Conservation (phyloP, 768 basidiomycete species). For the Trametes cingulata region DNA sequence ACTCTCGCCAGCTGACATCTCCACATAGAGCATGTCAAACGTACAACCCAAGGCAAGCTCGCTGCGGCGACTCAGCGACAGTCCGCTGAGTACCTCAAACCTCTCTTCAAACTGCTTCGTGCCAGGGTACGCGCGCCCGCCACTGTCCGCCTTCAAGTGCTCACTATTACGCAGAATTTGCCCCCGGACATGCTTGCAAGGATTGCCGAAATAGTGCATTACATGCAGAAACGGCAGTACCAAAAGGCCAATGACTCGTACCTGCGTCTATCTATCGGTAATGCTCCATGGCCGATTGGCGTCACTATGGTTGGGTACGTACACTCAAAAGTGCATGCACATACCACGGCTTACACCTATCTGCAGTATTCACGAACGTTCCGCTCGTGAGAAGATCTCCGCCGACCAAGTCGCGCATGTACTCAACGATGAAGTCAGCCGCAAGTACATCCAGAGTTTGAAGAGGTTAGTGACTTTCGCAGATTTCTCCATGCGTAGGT, state of each 20-base stretch:
- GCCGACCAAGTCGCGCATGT: slow-evolving; percentile 98
- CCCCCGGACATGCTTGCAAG: slow-evolving; percentile 82
- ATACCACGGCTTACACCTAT: neutral
- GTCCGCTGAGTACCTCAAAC: slow-evolving; percentile 95
- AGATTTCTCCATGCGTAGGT: neutral
- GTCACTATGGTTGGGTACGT: slow-evolving; percentile 98
- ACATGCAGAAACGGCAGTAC: slow-evolving; percentile 96
- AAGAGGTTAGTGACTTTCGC: slow-evolving; percentile 63
- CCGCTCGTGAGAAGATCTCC: slow-evolving; percentile 96
- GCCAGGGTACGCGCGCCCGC: slow-evolving; percentile 59
- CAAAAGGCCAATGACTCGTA: slow-evolving; percentile 97
- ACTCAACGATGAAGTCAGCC: slow-evolving; percentile 96
- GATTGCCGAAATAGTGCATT: slow-evolving; percentile 91
- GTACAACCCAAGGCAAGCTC: slow-evolving; percentile 86
- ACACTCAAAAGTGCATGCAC: neutral
- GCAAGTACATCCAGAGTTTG: slow-evolving; percentile 97
- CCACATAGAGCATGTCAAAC: slow-evolving; percentile 69
- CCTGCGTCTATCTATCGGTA: slow-evolving; percentile 94
- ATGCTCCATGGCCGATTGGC: slow-evolving; percentile 99
- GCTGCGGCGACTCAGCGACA: slow-evolving; percentile 96
- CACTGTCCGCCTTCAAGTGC: neutral
- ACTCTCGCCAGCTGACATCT: neutral
- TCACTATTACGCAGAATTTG: slow-evolving; percentile 51
- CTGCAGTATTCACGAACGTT: slow-evolving; percentile 91
- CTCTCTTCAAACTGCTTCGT: slow-evolving; percentile 87